phyloP scores from a whole-genome alignment of 768 basidiomycete genomes.

The Gloeopeniophorella convolvens region DNA sequence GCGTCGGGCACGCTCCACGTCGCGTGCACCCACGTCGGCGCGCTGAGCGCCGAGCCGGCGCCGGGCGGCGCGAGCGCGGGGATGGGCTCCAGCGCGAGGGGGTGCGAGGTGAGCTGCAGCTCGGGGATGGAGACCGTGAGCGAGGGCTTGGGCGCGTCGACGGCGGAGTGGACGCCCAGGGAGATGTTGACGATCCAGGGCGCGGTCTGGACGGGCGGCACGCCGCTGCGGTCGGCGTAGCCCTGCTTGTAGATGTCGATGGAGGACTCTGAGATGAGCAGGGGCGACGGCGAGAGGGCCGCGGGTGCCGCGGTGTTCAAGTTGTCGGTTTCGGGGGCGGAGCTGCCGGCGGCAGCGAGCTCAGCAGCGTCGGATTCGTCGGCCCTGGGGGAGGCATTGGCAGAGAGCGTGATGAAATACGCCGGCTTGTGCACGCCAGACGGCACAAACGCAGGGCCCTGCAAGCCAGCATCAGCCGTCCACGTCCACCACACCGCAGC shows the following conservation, averaged over 20 bases:
- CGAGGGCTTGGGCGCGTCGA: conserved; percentile 29
- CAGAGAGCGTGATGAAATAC: conserved; percentile 39
- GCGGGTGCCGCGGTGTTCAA: too few relatives aligned
- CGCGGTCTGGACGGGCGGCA: conserved; percentile 36
- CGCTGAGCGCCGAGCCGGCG: conserved; percentile 15
- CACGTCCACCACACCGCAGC: background rate
- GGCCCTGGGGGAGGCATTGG: too few relatives aligned
- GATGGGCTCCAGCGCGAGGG: too few relatives aligned
- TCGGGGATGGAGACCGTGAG: conserved; percentile 43
- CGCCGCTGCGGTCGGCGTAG: conserved; percentile 33
- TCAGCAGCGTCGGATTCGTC: too few relatives aligned
- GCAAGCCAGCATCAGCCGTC: background rate
- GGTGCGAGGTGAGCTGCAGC: conserved; percentile 38
- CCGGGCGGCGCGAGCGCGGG: conserved; percentile 22
- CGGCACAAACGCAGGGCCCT: conserved; percentile 55
- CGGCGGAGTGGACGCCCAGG: conserved; percentile 41
- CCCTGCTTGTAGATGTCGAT: conserved; percentile 51
- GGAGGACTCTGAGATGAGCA: conserved; percentile 35
- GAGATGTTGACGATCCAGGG: conserved; percentile 54
- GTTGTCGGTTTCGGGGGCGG: background rate
- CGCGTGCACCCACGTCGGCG: conserved; percentile 37
- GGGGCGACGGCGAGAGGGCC: too few relatives aligned
- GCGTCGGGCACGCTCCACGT: conserved; percentile 41
- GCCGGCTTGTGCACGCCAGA: conserved; percentile 50
- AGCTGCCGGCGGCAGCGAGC: background rate